Evolutionary conservation across 148 eudicot species (phyloP).

Genomic region (Diospyros lotus): DNA sequence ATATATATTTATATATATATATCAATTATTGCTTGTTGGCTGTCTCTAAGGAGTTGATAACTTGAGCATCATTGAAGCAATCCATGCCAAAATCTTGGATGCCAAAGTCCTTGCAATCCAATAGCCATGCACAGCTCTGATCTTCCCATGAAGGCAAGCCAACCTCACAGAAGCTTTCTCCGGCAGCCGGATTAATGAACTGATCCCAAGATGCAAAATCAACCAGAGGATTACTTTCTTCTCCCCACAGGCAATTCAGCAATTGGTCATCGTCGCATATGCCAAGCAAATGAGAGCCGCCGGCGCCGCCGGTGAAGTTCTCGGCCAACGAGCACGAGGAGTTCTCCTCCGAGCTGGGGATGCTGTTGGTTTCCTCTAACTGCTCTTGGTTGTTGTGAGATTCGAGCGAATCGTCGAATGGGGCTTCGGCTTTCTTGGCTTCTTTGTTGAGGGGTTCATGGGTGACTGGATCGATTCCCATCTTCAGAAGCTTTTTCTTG

Average conservation of each 20-base stretch:
- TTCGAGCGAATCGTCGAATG: constrained; percentile 1
- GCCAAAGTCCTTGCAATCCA: constrained; percentile 73
- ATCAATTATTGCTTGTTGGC: constrained; percentile 22
- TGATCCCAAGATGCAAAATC: constrained; percentile 35
- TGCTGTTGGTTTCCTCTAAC: neutral
- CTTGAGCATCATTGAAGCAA: constrained; percentile 38
- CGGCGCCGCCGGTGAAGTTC: constrained; percentile 30
- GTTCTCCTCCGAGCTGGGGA: constrained; percentile 16
- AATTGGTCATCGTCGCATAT: constrained; percentile 45
- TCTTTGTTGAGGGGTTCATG: constrained; percentile 58
- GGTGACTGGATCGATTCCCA: constrained; percentile 92
- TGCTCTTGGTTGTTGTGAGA: neutral
- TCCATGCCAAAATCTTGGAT: constrained; percentile 65
- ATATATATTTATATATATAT: too few relatives aligned
- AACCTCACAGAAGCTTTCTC: constrained; percentile 9
- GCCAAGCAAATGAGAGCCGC: constrained; percentile 22
- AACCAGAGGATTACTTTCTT: constrained; percentile 7
- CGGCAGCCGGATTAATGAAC: constrained; percentile 17
- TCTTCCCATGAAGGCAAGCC: constrained; percentile 25
- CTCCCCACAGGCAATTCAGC: constrained; percentile 55
- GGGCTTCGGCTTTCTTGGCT: constrained; percentile 1
- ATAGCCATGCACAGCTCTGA: constrained; percentile 46
- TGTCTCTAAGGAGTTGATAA: constrained; percentile 36
- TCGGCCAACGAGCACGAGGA: constrained; percentile 30
- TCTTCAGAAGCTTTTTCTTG: constrained; percentile 80